phyloP scores from a whole-genome alignment of 169 alveolate genomes.

The Cryptosporidium canis region DNA sequence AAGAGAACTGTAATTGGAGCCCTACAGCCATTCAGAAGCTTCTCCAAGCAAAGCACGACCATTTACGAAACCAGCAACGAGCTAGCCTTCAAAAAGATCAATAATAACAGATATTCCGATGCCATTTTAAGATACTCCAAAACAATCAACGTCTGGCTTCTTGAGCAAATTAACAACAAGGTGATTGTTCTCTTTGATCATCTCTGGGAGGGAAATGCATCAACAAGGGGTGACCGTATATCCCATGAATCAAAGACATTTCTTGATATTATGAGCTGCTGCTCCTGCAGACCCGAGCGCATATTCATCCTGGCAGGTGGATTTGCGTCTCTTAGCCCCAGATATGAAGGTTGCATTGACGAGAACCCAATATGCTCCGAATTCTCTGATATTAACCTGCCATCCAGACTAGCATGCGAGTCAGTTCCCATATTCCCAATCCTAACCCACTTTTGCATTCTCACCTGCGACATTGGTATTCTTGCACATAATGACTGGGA shows the following conservation, averaged over 20 bases:
- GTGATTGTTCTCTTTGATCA: conserved; percentile 61
- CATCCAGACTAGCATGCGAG: conserved; percentile 46
- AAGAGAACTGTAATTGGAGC: conserved; percentile 70
- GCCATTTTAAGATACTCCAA: conserved; percentile 39
- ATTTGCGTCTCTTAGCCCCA: conserved; percentile 63
- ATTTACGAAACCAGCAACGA: conserved; percentile 23
- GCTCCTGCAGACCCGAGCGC: conserved; percentile 44
- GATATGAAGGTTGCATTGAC: conserved; percentile 52
- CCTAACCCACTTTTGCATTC: conserved; percentile 25
- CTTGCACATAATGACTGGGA: conserved; percentile 60
- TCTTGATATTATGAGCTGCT: conserved; percentile 37
- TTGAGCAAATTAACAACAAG: conserved; percentile 49
- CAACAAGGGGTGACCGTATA: conserved; percentile 63
- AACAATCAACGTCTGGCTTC: conserved; percentile 41
- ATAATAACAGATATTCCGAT: neutral
- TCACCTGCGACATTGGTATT: conserved; percentile 53
- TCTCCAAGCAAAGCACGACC: conserved; percentile 36
- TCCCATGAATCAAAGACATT: conserved; percentile 67
- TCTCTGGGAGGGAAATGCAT: conserved; percentile 70
- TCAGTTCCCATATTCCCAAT: conserved; percentile 44
- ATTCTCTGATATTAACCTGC: conserved; percentile 1
- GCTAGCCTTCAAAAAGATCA: neutral
- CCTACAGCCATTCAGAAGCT: conserved; percentile 54
- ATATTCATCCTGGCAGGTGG: conserved; percentile 65
- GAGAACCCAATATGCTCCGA: conserved; percentile 60